phyloP scores from a whole-genome alignment of 352 stramenopile genomes.

The Lagenidium giganteum region DNA sequence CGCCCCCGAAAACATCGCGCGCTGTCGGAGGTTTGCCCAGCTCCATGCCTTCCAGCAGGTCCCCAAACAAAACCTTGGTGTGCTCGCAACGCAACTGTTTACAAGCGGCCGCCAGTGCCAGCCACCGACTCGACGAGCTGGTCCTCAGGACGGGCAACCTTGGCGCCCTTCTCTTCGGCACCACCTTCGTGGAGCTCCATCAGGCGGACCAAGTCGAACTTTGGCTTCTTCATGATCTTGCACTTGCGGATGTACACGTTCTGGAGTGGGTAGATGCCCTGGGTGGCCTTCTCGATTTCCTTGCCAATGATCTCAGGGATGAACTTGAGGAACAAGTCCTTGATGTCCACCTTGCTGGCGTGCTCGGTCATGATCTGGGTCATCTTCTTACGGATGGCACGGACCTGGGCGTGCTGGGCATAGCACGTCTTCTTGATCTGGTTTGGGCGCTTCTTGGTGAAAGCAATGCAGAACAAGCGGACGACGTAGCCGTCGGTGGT shows the following conservation, averaged over 20 bases:
- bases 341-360: conserved; percentile 98
- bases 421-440: conserved; percentile 99
- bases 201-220: conserved; percentile 99
- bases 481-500: conserved; percentile 99
- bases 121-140: conserved; percentile 85
- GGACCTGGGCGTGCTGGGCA: conserved; percentile 96
- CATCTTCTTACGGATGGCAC: conserved; percentile 99
- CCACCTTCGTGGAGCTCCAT: conserved; percentile 99
- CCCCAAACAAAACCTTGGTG: conserved; percentile 12
- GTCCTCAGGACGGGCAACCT: conserved; percentile 84
- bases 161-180: conserved; percentile 89
- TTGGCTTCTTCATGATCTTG: conserved; percentile 99
- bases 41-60: too few species aligned
- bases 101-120: conserved; percentile 85
- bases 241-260: conserved; percentile 99
- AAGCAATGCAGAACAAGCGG: conserved; percentile 99
- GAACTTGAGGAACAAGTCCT: conserved; percentile 99
- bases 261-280: conserved; percentile 99
- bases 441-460: conserved; percentile 99
- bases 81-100: conserved; percentile 38
- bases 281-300: conserved; percentile 97
- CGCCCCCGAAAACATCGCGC: background rate
- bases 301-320: conserved; percentile 97
- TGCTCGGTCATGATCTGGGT: conserved; percentile 97
- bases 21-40: background rate